phyloP scores from a whole-genome alignment of 768 basidiomycete genomes.

The Tricholomella constricta region DNA sequence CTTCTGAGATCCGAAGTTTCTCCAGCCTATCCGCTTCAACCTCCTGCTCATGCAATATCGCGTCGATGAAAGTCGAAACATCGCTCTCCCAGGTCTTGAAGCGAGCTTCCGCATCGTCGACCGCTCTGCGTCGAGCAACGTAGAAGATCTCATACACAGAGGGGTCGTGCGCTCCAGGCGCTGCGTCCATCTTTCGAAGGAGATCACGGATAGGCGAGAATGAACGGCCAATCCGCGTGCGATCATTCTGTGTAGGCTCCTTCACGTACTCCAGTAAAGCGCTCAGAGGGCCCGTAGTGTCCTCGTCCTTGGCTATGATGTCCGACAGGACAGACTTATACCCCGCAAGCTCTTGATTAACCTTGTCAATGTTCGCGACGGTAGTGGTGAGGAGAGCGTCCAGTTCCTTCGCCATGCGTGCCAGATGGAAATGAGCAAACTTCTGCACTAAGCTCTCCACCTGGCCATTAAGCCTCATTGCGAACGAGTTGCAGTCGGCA shows the following conservation, averaged over 20 bases:
- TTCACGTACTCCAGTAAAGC: constrained; percentile 39
- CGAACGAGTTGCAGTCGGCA: constrained; percentile 65
- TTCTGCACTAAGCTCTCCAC: constrained; percentile 52
- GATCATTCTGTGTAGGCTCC: constrained; percentile 31
- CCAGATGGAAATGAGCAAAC: constrained; percentile 50
- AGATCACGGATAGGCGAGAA: constrained; percentile 57
- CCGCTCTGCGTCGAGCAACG: constrained; percentile 46
- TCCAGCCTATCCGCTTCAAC: constrained; percentile 44
- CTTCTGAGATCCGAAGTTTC: constrained; percentile 34
- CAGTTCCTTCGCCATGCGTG: constrained; percentile 53
- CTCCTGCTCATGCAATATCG: constrained; percentile 43
- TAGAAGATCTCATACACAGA: constrained; percentile 50
- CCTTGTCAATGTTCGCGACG: constrained; percentile 38
- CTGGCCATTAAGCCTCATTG: constrained; percentile 61
- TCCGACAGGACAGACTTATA: constrained; percentile 38
- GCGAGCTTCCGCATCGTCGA: constrained; percentile 53
- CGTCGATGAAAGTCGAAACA: constrained; percentile 39
- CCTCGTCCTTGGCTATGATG: constrained; percentile 22
- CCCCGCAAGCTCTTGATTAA: constrained; percentile 40
- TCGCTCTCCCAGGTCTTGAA: constrained; percentile 52
- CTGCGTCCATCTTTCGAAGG: constrained; percentile 56
- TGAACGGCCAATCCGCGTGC: constrained; percentile 43
- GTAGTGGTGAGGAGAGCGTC: constrained; percentile 44
- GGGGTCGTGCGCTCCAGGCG: constrained; percentile 43
- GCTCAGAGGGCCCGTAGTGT: constrained; percentile 37